Conservation (phyloP, 805 yeast genomes). For the Cyberlindnera japonica region DNA sequence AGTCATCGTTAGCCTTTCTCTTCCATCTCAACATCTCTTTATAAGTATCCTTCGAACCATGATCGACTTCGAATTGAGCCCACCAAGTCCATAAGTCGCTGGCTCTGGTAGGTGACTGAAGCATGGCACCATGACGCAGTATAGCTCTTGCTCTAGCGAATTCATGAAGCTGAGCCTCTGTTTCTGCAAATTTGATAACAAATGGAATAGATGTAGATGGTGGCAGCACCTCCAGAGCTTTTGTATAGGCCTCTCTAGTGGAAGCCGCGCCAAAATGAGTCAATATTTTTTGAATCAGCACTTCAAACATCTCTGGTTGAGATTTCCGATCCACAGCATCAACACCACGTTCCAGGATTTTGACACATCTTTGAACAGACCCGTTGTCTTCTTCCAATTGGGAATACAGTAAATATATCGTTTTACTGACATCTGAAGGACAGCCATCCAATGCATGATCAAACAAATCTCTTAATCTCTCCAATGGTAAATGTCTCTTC, state of each 20-base stretch:
- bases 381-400: slow-evolving; percentile 59
- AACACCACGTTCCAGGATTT: slow-evolving; percentile 42
- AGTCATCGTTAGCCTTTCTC: slow-evolving; percentile 35
- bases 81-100: slow-evolving; percentile 57
- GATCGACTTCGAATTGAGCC: slow-evolving; percentile 67
- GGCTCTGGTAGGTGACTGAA: slow-evolving; percentile 34
- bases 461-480: slow-evolving; percentile 67
- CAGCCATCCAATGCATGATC: slow-evolving; percentile 59
- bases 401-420: slow-evolving; percentile 53
- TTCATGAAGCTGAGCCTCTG: slow-evolving; percentile 55
- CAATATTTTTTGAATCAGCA: slow-evolving; percentile 39
- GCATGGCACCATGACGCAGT: slow-evolving; percentile 49
- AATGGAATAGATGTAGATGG: slow-evolving; percentile 40
- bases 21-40: slow-evolving; percentile 69
- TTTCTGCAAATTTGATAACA: slow-evolving; percentile 48
- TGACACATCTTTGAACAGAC: slow-evolving; percentile 44
- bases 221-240: slow-evolving; percentile 48
- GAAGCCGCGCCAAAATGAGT: slow-evolving; percentile 38
- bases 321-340: slow-evolving; percentile 28
- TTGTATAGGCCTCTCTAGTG: slow-evolving; percentile 47
- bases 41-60: slow-evolving; percentile 69
- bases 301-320: slow-evolving; percentile 41
- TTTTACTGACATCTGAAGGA: slow-evolving; percentile 44
- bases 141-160: slow-evolving; percentile 59
- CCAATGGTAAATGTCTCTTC: slow-evolving; percentile 34